phyloP scores from a whole-genome alignment of 2,329 filamentous ascomycete species.

The Tothia fuscella region DNA sequence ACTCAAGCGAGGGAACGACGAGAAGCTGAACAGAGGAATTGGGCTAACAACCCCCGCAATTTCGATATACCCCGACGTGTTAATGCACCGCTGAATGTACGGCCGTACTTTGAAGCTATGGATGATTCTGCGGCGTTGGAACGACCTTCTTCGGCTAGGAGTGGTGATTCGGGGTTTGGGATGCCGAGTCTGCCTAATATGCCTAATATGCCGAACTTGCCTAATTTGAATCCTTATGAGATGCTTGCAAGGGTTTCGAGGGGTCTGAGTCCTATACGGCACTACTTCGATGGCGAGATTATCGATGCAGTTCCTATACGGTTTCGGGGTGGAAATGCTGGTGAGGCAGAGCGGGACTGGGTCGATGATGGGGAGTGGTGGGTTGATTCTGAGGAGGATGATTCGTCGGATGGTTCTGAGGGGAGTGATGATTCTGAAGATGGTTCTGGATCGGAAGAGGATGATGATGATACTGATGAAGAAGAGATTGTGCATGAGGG shows the following conservation, averaged over 20 bases:
- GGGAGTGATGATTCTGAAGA: neutral
- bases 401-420: neutral
- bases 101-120: conserved; percentile 13
- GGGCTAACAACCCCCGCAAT: neutral
- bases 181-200: neutral
- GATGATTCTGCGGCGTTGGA: neutral
- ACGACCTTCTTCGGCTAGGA: conserved; percentile 10
- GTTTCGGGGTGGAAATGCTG: conserved; percentile 8
- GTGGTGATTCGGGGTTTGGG: conserved; percentile 21
- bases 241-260: conserved; percentile 16
- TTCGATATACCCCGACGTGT: neutral
- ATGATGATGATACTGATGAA: conserved; percentile 17
- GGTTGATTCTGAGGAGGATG: neutral
- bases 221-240: conserved; percentile 17
- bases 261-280: conserved; percentile 21
- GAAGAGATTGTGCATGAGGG: conserved; percentile 24
- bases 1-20: neutral
- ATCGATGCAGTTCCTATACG: conserved; percentile 17
- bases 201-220: conserved; percentile 6
- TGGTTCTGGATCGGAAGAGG: too few species aligned
- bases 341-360: conserved; percentile 5
- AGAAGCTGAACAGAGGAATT: neutral
- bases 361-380: neutral
- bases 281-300: conserved; percentile 19
- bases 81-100: neutral